phyloP scores from a whole-genome alignment of 2,329 filamentous ascomycete species.

The Emmonsiellopsis sp. region DNA sequence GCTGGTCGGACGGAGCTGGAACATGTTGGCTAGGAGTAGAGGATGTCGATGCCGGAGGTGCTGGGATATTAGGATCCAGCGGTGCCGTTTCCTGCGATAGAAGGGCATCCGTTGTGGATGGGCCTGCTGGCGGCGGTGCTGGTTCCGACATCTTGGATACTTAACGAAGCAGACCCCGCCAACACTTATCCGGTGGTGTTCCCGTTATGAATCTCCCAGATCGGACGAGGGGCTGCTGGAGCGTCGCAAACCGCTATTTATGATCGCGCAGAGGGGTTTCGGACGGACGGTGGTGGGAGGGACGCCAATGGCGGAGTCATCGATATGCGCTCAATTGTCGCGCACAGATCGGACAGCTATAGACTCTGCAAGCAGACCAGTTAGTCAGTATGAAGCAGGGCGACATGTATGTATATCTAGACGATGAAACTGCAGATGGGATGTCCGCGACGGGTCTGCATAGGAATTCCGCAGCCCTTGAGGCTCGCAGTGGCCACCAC shows the following conservation, averaged over 20 bases:
- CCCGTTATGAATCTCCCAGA: too few species aligned
- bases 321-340: background rate
- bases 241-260: background rate
- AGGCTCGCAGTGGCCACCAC: background rate
- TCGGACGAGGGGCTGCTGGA: background rate
- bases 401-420: background rate
- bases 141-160: background rate
- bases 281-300: background rate
- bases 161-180: background rate
- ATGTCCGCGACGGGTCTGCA: background rate
- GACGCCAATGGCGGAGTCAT: background rate
- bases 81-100: slow-evolving; percentile 5
- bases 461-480: too few species aligned
- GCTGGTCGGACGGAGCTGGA: slow-evolving; percentile 10
- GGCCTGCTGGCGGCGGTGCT: slow-evolving; percentile 3
- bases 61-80: background rate
- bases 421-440: background rate
- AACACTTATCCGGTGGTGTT: background rate
- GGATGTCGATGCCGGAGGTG: slow-evolving; percentile 13
- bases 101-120: slow-evolving; percentile 9
- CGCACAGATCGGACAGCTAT: background rate
- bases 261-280: background rate
- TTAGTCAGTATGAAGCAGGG: background rate
- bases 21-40: slow-evolving; percentile 17
- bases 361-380: background rate